Percentiles rank a stretch among this genome's conserved stretches.
phyloP scores from a whole-genome alignment of 1,139 yeast genomes.

The Hemisphaericaspora lyxosophila region DNA sequence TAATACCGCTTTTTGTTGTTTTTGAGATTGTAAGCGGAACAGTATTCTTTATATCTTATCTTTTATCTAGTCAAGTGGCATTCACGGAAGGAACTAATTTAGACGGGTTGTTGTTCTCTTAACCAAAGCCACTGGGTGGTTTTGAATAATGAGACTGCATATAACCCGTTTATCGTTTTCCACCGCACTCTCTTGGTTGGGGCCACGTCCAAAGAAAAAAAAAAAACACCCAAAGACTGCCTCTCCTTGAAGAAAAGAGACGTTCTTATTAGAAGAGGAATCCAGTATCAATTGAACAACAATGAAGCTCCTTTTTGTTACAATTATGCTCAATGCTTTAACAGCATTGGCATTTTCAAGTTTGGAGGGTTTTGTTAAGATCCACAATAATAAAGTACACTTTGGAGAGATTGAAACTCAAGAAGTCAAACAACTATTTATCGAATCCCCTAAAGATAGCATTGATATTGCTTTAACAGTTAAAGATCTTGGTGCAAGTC shows the following conservation, averaged over 20 bases:
- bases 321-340: slow-evolving; percentile 12
- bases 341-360: slow-evolving; percentile 25
- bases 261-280: background rate
- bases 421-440: slow-evolving; percentile 31
- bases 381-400: slow-evolving; percentile 25
- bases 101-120: slow-evolving; percentile 8
- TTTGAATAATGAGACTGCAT: background rate
- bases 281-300: slow-evolving; percentile 1
- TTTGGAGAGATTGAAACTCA: slow-evolving; percentile 40
- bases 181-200: too few relatives aligned
- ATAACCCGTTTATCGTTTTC: background rate
- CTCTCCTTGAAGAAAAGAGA: background rate
- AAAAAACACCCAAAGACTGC: background rate
- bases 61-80: slow-evolving; percentile 9
- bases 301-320: slow-evolving; percentile 15
- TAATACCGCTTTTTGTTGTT: slow-evolving; percentile 13
- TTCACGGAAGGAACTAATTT: slow-evolving; percentile 6
- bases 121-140: too few relatives aligned
- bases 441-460: slow-evolving; percentile 35
- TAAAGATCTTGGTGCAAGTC: slow-evolving; percentile 18
- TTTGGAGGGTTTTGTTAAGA: slow-evolving; percentile 29
- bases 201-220: slow-evolving; percentile 1
- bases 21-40: slow-evolving; percentile 13
- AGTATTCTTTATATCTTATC: slow-evolving; percentile 9
- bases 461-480: slow-evolving; percentile 27